Evolutionary conservation across 2,329 filamentous ascomycete genomes (phyloP).

Genomic region (Fonsecaea erecta): DNA sequence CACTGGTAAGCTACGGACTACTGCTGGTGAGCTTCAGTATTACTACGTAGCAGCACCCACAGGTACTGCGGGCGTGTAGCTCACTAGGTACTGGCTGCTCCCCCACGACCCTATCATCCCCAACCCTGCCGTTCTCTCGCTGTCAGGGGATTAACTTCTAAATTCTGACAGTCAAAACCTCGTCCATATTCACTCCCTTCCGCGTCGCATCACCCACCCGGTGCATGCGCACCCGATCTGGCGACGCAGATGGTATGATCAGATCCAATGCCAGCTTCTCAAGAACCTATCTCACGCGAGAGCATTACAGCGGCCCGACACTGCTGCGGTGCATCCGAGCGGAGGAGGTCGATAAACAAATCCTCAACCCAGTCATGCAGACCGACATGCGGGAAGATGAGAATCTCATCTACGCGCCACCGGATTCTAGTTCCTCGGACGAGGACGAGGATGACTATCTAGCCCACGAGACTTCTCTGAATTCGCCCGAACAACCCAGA

Average conservation of each 20-base stretch:
- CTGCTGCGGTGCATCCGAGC: constrained; percentile 22
- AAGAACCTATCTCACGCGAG: constrained; percentile 24
- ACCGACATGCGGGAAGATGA: constrained; percentile 20
- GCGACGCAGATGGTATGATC: constrained; percentile 20
- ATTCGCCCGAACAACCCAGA: neutral
- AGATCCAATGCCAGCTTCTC: constrained; percentile 28
- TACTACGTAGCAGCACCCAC: too few relatives aligned
- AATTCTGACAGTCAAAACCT: neutral
- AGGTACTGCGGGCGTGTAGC: neutral
- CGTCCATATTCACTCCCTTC: neutral
- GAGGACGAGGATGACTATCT: constrained; percentile 38
- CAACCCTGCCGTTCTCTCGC: neutral
- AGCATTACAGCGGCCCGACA: constrained; percentile 25
- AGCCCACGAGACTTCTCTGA: constrained; percentile 43
- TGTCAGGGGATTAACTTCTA: neutral
- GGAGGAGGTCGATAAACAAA: neutral
- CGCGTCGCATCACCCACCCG: neutral
- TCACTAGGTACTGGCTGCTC: neutral
- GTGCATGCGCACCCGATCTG: neutral
- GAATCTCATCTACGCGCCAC: constrained; percentile 24
- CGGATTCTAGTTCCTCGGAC: constrained; percentile 22
- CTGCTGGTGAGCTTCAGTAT: neutral
- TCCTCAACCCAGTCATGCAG: neutral
- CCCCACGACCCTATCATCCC: neutral
- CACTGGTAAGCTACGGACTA: neutral